Percentiles rank a stretch among this genome's conserved stretches.
Evolutionary conservation across 2,329 filamentous ascomycete species (phyloP).

Genomic region (Aspergillus phoenicis): DNA sequence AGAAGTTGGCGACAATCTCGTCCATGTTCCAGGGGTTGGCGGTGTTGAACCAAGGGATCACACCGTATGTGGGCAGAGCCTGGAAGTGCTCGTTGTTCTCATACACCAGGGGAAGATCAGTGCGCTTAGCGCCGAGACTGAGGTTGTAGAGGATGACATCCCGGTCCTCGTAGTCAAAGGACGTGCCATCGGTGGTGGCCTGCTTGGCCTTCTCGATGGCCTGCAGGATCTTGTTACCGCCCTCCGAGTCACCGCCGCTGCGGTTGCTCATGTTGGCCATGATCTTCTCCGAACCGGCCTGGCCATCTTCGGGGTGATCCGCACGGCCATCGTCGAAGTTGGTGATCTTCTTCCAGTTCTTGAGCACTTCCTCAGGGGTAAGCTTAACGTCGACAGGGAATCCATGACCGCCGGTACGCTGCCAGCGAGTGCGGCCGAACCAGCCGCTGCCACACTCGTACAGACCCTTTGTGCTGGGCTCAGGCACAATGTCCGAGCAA

Average conservation of each 20-base stretch:
- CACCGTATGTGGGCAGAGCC: constrained; percentile 90
- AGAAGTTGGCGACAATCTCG: constrained; percentile 92
- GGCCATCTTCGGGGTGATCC: constrained; percentile 79
- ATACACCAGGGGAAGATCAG: constrained; percentile 83
- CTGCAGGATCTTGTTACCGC: constrained; percentile 67
- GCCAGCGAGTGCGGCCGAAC: constrained; percentile 90
- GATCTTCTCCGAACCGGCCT: constrained; percentile 76
- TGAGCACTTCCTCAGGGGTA: constrained; percentile 79
- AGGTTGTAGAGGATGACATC: constrained; percentile 96
- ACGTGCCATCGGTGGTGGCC: constrained; percentile 69
- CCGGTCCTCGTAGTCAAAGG: constrained; percentile 80
- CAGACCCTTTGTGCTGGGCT: constrained; percentile 78
- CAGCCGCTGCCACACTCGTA: constrained; percentile 96
- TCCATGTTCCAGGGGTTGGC: constrained; percentile 76
- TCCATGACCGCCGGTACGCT: constrained; percentile 82
- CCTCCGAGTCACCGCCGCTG: constrained; percentile 45
- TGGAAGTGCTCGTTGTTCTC: constrained; percentile 93
- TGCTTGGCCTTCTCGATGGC: constrained; percentile 77
- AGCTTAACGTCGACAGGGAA: constrained; percentile 86
- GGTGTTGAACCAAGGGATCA: constrained; percentile 90
- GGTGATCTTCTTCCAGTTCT: constrained; percentile 75
- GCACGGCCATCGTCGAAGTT: constrained; percentile 86
- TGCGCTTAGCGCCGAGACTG: constrained; percentile 87
- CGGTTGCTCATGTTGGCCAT: constrained; percentile 86
- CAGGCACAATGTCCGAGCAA: constrained; percentile 81